Evolutionary conservation across 139 green algal species (phyloP).

Genomic region (Chlorella sorokiniana): DNA sequence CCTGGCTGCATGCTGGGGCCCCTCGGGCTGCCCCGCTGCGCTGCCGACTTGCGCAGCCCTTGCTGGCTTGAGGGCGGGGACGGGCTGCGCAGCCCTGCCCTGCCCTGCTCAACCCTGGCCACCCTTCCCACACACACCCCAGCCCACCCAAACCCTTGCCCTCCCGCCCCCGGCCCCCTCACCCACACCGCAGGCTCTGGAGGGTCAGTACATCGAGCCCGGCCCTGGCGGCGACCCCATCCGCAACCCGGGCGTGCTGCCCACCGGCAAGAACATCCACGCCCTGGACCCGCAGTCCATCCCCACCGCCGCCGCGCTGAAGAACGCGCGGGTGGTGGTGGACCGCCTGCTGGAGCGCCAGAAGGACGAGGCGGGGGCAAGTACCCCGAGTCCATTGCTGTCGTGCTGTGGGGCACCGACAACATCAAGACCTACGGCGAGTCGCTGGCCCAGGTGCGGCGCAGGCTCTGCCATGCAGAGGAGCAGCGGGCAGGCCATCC

Average conservation of each 20-base stretch:
- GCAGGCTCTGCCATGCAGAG: neutral
- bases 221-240: constrained; percentile 98
- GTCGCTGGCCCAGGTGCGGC: constrained; percentile 87
- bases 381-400: constrained; percentile 96
- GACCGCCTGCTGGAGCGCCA: constrained; percentile 95
- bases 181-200: constrained; percentile 66
- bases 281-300: constrained; percentile 98
- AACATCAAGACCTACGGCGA: constrained; percentile 99
- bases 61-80: no score
- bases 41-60: no score
- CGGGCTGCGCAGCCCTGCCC: no score
- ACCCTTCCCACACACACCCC: no score
- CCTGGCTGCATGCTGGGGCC: no score
- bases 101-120: no score
- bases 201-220: constrained; percentile 93
- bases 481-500: neutral
- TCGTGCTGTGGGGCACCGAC: constrained; percentile 99
- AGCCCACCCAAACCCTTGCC: neutral
- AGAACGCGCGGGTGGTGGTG: constrained; percentile 85
- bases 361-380: constrained; percentile 86
- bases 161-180: neutral
- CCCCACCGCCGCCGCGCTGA: constrained; percentile 84
- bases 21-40: no score
- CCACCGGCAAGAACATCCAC: constrained; percentile 99
- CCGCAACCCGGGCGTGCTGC: constrained; percentile 96